Evolutionary conservation across 768 basidiomycete species (phyloP), one percentile per base, ranked within the genome.

Genomic region (Mycena haematopus): DNA sequence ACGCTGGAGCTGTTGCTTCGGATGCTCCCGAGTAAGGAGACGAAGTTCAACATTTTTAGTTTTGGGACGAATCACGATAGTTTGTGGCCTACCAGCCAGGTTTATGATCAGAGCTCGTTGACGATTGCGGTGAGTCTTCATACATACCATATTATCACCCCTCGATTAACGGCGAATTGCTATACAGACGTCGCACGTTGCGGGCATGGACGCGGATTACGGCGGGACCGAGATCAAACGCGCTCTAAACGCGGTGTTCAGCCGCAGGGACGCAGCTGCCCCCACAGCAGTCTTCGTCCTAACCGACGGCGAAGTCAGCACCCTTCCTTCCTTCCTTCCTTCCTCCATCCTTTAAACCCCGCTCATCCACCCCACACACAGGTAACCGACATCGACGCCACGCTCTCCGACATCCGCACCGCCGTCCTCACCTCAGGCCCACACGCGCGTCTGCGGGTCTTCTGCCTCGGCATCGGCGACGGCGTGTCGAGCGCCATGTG

Each of bases 1-100:
- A 82, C 85, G 0, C 71, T 88, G 33, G 50, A 51, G 0, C 75
- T 84, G 64, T 68, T 89, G 0, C 73, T 89, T 17, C 78, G 76
- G 7, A 76, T 85, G 67, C 75, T 89, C 4, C 84, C 86, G 0
- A 58, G 45, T 25, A 38, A 63, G 0, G 75, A 75, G 4, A 81
- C 85, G 0, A 66, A 53, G 0, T 85, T 89, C 76, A 89, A 89
- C 54, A 76, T 89, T n/a, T 77, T 84, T 56, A 82, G 81, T 56
- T 89, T 89, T 66, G 85, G 84, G 0, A 51, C 1, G 11, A 0
- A 13, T 0, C 70, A 70, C 6, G 62, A 60, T 5, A 47, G 68
- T 9, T 65, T 86, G 3, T 85, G 81, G 81, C 24, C 38, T 0
- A 45, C 24, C 0, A 80, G 82, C 55, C 62, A 61, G 24, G 21